phyloP scores from a whole-genome alignment of 1,284 basidiomycete genomes.

The Tetrapyrgos nigripes region DNA sequence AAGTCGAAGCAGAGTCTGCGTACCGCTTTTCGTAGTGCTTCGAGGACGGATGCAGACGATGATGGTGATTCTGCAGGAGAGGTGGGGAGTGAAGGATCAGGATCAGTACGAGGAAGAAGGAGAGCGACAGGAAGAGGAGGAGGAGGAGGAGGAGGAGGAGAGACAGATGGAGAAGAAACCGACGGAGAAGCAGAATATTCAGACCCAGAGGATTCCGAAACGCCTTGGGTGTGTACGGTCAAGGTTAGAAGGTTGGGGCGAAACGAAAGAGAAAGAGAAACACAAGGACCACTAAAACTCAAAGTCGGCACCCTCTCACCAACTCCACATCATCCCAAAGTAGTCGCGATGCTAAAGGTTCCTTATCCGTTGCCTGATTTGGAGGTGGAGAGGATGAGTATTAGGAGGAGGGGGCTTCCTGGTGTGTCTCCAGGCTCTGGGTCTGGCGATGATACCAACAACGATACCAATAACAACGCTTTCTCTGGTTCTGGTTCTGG shows the following conservation, averaged over 20 bases:
- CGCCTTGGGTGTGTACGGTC: slow-evolving; percentile 90
- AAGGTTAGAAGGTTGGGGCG: slow-evolving; percentile 51
- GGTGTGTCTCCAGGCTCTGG: neutral
- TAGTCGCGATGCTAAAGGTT: slow-evolving; percentile 89
- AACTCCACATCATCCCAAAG: slow-evolving; percentile 96
- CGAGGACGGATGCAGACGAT: neutral
- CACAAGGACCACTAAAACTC: slow-evolving; percentile 37
- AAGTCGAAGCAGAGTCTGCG: neutral
- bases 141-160: neutral
- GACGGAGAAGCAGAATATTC: slow-evolving; percentile 70
- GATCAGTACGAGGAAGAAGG: slow-evolving; percentile 2
- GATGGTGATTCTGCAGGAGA: too few species aligned
- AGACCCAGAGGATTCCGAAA: slow-evolving; percentile 95
- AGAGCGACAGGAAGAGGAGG: slow-evolving; percentile 5
- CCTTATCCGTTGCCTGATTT: slow-evolving; percentile 86
- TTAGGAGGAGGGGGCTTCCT: slow-evolving; percentile 54
- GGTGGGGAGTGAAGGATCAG: slow-evolving; percentile 12
- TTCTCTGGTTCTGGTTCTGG: slow-evolving; percentile 4
- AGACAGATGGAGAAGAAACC: slow-evolving; percentile 5
- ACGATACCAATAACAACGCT: neutral
- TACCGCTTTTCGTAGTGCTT: slow-evolving; percentile 7
- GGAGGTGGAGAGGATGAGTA: slow-evolving; percentile 62
- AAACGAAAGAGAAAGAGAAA: neutral
- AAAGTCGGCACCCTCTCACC: slow-evolving; percentile 87
- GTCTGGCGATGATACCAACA: slow-evolving; percentile 19